A percentile compares a stretch with the other conserved stretches of the same genome.
Evolutionary conservation across 2,329 filamentous ascomycete genomes (phyloP).

Genomic region (Immersiporthe knoxdaviesiana): DNA sequence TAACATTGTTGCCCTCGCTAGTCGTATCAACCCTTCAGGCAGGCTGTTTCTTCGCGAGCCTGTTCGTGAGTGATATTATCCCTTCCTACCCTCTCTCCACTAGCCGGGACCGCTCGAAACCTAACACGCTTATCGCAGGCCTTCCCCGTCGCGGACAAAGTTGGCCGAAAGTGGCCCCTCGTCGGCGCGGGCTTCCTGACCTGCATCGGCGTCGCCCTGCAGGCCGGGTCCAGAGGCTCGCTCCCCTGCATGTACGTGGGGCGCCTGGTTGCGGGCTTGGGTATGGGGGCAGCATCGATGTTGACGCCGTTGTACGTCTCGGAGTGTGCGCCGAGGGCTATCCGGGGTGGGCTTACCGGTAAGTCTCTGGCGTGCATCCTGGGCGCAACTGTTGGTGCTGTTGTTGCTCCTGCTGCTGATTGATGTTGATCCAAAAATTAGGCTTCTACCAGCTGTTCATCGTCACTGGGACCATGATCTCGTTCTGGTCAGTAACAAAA

Average conservation of each 20-base stretch:
- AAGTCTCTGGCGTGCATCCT: slow-evolving; percentile 21
- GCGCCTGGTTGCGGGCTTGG: slow-evolving; percentile 56
- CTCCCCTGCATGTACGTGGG: slow-evolving; percentile 68
- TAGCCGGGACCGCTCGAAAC: slow-evolving; percentile 33
- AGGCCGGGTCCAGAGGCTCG: slow-evolving; percentile 63
- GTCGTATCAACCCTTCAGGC: slow-evolving; percentile 72
- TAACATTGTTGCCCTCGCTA: slow-evolving; percentile 34
- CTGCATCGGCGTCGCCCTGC: slow-evolving; percentile 65
- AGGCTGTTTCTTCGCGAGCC: slow-evolving; percentile 67
- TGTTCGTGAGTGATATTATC: slow-evolving; percentile 47
- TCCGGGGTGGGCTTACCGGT: slow-evolving; percentile 54
- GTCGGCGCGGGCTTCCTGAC: slow-evolving; percentile 61
- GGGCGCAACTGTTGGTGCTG: background rate
- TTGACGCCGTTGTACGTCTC: slow-evolving; percentile 50
- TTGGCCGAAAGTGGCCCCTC: slow-evolving; percentile 59
- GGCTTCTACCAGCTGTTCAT: slow-evolving; percentile 56
- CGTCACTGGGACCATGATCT: slow-evolving; percentile 47
- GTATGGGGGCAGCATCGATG: slow-evolving; percentile 54
- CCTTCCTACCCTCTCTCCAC: background rate
- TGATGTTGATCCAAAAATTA: slow-evolving; percentile 26
- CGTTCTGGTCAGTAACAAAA: slow-evolving; percentile 41
- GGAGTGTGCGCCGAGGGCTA: slow-evolving; percentile 54
- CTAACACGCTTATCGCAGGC: slow-evolving; percentile 31
- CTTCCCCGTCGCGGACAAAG: slow-evolving; percentile 56
- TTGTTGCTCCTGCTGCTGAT: background rate